These are phyloP conservation scores for Hypoxylon sp. DNA, from an alignment of 2,329 filamentous ascomycete genomes.

Conservation along the genomic window DNA sequence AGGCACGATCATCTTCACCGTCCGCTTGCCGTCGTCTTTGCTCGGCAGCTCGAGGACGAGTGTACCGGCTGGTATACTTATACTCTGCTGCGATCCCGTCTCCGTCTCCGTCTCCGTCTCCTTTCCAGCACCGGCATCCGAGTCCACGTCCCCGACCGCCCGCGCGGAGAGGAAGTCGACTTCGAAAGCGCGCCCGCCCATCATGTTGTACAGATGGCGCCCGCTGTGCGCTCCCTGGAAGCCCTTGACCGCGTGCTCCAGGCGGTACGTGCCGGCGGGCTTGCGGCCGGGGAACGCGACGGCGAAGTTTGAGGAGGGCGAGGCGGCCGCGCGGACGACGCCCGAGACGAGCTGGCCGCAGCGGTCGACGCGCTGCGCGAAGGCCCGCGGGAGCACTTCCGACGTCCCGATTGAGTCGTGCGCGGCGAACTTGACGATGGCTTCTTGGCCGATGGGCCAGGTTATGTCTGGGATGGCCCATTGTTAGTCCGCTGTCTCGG, in stretches of 20 bases:
- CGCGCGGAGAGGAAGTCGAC: slow-evolving; percentile 53
- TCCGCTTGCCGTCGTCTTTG: slow-evolving; percentile 31
- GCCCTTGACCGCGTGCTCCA: slow-evolving; percentile 48
- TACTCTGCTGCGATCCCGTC: neutral
- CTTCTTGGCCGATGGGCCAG: slow-evolving; percentile 54
- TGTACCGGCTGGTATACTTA: too few relatives aligned
- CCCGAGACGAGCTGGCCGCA: slow-evolving; percentile 51
- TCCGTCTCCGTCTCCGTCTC: neutral
- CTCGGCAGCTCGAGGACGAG: slow-evolving; percentile 45
- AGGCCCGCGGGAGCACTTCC: slow-evolving; percentile 49
- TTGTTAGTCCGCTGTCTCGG: neutral
- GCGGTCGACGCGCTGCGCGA: slow-evolving; percentile 49
- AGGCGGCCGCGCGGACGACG: slow-evolving; percentile 44
- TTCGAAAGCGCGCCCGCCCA: slow-evolving; percentile 52
- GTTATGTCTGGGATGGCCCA: slow-evolving; percentile 47
- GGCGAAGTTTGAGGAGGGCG: slow-evolving; percentile 37
- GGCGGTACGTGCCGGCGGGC: slow-evolving; percentile 43
- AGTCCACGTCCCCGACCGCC: neutral
- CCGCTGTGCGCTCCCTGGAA: slow-evolving; percentile 53
- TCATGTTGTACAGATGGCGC: slow-evolving; percentile 55
- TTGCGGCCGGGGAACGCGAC: slow-evolving; percentile 51
- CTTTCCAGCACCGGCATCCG: neutral
- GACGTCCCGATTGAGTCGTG: slow-evolving; percentile 50
- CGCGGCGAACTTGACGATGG: slow-evolving; percentile 49
- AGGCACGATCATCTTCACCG: slow-evolving; percentile 39